phyloP scores from a whole-genome alignment of 495 filamentous ascomycete species.

The Aspergillus sparsus region DNA sequence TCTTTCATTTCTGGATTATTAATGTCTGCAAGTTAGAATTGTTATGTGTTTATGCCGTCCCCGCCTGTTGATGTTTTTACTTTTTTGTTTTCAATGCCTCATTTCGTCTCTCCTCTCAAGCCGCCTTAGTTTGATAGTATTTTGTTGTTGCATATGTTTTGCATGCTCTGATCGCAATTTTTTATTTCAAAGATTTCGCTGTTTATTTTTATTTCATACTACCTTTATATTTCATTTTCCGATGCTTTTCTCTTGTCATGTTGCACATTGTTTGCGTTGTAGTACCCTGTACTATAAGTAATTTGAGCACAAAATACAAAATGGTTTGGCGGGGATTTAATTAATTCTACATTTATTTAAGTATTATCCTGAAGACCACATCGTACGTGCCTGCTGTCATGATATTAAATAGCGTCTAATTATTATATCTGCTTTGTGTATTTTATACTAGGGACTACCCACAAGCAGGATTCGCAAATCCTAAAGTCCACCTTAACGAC shows the following conservation, averaged over 20 bases:
- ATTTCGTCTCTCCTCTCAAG: slow-evolving; percentile 17
- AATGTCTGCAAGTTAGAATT: slow-evolving; percentile 29
- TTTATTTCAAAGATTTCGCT: slow-evolving; percentile 16
- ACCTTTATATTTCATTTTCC: slow-evolving; percentile 15
- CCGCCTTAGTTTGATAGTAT: slow-evolving; percentile 9
- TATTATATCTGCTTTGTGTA: slow-evolving; percentile 9
- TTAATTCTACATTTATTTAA: background rate
- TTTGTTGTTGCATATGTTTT: slow-evolving; percentile 18
- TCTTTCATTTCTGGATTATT: slow-evolving; percentile 8
- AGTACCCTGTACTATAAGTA: slow-evolving; percentile 50
- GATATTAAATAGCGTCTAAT: background rate
- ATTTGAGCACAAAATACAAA: slow-evolving; percentile 40
- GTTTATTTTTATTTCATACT: slow-evolving; percentile 17
- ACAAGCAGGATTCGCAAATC: slow-evolving; percentile 58
- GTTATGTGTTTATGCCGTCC: slow-evolving; percentile 32
- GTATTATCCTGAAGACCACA: background rate
- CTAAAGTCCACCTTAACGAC: slow-evolving; percentile 72
- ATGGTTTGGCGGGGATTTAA: slow-evolving; percentile 38
- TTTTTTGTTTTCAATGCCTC: slow-evolving; percentile 2
- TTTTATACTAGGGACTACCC: slow-evolving; percentile 6
- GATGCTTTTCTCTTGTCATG: slow-evolving; percentile 22
- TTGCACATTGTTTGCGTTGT: slow-evolving; percentile 41
- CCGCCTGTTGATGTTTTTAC: slow-evolving; percentile 24
- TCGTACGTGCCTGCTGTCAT: too few relatives aligned
- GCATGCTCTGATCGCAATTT: slow-evolving; percentile 4